Conservation (phyloP, 768 basidiomycete genomes). For the Fomitopsis serialis region DNA sequence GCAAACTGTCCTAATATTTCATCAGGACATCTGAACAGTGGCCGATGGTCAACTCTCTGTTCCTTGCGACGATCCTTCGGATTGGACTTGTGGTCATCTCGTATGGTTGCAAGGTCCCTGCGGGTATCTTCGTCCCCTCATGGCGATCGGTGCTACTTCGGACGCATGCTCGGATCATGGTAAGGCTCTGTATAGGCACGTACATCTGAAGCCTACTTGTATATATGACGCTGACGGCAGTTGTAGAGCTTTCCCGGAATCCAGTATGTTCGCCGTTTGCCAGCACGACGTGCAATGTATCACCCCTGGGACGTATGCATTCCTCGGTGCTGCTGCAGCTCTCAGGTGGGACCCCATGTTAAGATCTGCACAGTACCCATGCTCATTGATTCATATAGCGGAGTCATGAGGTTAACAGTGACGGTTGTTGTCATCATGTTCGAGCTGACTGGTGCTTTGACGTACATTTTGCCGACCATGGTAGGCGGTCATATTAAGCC, state of each 20-base stretch:
- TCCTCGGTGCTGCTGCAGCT: conserved; percentile 94
- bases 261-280: conserved; percentile 87
- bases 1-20: conserved; percentile 1
- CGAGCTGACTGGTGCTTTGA: conserved; percentile 93
- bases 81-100: conserved; percentile 84
- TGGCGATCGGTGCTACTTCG: conserved; percentile 97
- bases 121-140: conserved; percentile 97
- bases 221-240: background rate
- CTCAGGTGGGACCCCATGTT: conserved; percentile 71
- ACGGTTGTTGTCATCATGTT: conserved; percentile 99
- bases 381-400: too few species aligned
- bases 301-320: conserved; percentile 97
- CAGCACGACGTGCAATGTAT: conserved; percentile 93
- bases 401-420: conserved; percentile 95
- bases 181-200: conserved; percentile 88
- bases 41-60: conserved; percentile 88
- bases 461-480: conserved; percentile 97
- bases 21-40: conserved; percentile 83
- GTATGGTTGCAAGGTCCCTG: conserved; percentile 95
- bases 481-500: conserved; percentile 36
- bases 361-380: too few species aligned
- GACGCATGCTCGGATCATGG: conserved; percentile 93
- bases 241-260: conserved; percentile 72
- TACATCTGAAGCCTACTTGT: background rate
- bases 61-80: conserved; percentile 88